Conservation (phyloP, 2,329 filamentous ascomycete species). For the Colletotrichum tanaceti region DNA sequence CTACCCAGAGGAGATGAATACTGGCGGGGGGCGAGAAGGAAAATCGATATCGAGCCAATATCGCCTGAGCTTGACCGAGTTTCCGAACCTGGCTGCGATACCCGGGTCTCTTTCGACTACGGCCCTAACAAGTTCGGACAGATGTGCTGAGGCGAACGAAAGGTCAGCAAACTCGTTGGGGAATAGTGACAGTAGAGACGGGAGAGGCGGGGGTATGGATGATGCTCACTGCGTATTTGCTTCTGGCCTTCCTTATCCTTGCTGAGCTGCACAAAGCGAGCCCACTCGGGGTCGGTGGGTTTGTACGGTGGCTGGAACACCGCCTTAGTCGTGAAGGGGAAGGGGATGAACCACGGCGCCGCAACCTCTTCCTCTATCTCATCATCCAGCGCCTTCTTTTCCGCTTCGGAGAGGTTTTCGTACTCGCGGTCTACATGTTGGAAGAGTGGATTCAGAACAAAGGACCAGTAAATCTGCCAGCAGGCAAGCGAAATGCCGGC, state of each 20-base stretch:
- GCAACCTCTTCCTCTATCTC: slow-evolving; percentile 57
- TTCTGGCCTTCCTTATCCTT: slow-evolving; percentile 61
- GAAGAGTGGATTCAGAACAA: slow-evolving; percentile 60
- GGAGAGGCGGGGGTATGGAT: too few species aligned
- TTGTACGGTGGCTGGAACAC: slow-evolving; percentile 63
- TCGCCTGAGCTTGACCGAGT: slow-evolving; percentile 60
- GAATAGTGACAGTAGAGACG: background rate
- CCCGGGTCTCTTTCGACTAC: slow-evolving; percentile 57
- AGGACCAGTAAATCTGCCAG: slow-evolving; percentile 57
- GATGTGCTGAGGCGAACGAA: slow-evolving; percentile 51
- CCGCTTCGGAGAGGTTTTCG: slow-evolving; percentile 56
- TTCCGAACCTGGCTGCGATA: slow-evolving; percentile 59
- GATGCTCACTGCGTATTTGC: slow-evolving; percentile 50
- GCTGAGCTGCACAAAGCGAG: slow-evolving; percentile 68
- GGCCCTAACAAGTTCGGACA: slow-evolving; percentile 56
- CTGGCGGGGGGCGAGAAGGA: slow-evolving; percentile 68
- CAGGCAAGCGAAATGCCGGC: slow-evolving; percentile 51
- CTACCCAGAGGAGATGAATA: slow-evolving; percentile 70
- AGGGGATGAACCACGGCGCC: slow-evolving; percentile 68
- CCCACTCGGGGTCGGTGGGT: slow-evolving; percentile 72
- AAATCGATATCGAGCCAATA: slow-evolving; percentile 73
- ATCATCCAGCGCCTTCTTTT: slow-evolving; percentile 54
- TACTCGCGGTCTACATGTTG: slow-evolving; percentile 57
- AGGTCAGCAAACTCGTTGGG: background rate
- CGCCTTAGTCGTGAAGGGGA: slow-evolving; percentile 67